Evolutionary conservation across 2,329 filamentous ascomycete genomes (phyloP).

Genomic region (Pleurostoma richardsiae): DNA sequence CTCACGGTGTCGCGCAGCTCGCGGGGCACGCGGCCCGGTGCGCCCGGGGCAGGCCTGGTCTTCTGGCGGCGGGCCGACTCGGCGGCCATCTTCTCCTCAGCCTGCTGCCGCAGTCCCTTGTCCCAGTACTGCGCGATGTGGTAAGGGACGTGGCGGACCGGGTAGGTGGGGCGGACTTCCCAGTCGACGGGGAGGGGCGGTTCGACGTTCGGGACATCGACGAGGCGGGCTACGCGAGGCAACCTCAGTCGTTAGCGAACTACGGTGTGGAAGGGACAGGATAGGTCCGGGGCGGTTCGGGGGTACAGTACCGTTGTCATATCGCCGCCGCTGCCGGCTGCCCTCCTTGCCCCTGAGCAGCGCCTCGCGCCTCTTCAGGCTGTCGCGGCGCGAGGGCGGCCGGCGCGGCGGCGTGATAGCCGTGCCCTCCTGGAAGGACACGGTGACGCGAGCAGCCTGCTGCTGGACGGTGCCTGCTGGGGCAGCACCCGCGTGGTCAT

Average conservation of each 20-base stretch:
- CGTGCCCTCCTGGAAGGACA: constrained; percentile 13
- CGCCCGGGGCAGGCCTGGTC: constrained; percentile 24
- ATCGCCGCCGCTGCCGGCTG: constrained; percentile 76
- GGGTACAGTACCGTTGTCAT: constrained; percentile 76
- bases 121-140: constrained; percentile 88
- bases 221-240: constrained; percentile 62
- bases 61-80: constrained; percentile 37
- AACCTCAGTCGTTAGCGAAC: too few species aligned
- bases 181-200: constrained; percentile 81
- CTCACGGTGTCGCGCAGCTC: constrained; percentile 79
- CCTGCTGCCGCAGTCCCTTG: constrained; percentile 41
- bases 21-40: constrained; percentile 62
- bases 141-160: constrained; percentile 75
- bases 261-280: constrained; percentile 4
- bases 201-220: constrained; percentile 80
- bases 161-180: constrained; percentile 76
- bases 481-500: constrained; percentile 38
- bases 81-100: constrained; percentile 38
- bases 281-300: background rate
- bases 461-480: constrained; percentile 14
- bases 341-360: constrained; percentile 88
- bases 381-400: constrained; percentile 47
- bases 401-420: constrained; percentile 31
- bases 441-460: constrained; percentile 10
- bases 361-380: constrained; percentile 60